These are phyloP conservation scores for Russula dissimulans DNA, from an alignment of 768 basidiomycete genomes.

Conservation along the genomic window DNA sequence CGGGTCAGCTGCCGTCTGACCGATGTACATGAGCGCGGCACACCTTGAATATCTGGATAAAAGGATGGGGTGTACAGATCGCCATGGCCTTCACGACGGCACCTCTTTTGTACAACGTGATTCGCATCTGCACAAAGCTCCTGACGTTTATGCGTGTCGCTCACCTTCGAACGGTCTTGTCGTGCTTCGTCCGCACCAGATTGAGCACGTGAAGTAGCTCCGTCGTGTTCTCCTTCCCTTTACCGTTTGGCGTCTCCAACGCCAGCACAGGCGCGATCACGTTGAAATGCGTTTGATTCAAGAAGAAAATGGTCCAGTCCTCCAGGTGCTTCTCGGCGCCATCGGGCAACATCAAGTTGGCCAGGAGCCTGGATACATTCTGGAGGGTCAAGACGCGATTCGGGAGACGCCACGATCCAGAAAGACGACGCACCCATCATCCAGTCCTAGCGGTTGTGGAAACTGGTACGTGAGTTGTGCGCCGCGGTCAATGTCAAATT, in stretches of 20 bases:
- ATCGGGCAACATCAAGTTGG: conserved; percentile 97
- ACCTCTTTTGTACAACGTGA: conserved; percentile 49
- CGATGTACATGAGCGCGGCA: conserved; percentile 13
- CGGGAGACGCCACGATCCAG: neutral
- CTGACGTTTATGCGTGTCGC: conserved; percentile 17
- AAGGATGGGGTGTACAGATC: conserved; percentile 87
- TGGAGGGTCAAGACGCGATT: neutral
- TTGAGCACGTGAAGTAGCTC: conserved; percentile 83
- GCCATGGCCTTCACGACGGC: conserved; percentile 93
- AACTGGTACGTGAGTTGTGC: conserved; percentile 93
- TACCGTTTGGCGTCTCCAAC: conserved; percentile 41
- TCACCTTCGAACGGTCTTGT: conserved; percentile 71
- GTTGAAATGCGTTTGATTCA: conserved; percentile 89
- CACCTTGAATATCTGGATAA: conserved; percentile 94
- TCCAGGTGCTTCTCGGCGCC: conserved; percentile 91
- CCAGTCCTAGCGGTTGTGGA: conserved; percentile 86
- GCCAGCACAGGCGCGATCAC: conserved; percentile 77
- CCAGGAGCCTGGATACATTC: conserved; percentile 56
- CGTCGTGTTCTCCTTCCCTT: conserved; percentile 24
- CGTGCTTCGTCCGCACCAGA: conserved; percentile 85
- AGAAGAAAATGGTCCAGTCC: conserved; percentile 98
- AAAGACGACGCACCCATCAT: conserved; percentile 67
- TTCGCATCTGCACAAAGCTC: neutral
- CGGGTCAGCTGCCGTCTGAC: neutral
- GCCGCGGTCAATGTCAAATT: conserved; percentile 95